Percentiles rank a stretch among this genome's conserved stretches.
These are phyloP conservation scores for Plenodomus lindquistii DNA, from an alignment of 2,329 filamentous ascomycete genomes.

Conservation along the genomic window DNA sequence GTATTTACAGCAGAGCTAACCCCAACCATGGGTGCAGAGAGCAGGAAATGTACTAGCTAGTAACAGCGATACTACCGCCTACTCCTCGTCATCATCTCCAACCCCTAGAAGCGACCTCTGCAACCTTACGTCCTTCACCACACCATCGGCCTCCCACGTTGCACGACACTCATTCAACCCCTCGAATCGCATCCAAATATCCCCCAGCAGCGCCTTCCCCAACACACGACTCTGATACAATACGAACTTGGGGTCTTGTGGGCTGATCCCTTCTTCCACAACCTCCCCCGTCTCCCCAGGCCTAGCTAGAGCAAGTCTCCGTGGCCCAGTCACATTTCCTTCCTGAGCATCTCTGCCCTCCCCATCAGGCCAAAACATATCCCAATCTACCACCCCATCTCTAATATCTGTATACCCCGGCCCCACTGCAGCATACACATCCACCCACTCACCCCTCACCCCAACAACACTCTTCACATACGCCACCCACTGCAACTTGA, in stretches of 20 bases:
- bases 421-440: slow-evolving; percentile 12
- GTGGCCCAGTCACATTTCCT: background rate
- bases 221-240: slow-evolving; percentile 19
- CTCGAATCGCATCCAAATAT: slow-evolving; percentile 12
- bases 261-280: background rate
- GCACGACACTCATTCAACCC: slow-evolving; percentile 11
- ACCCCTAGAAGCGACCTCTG: slow-evolving; percentile 7
- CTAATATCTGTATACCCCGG: slow-evolving; percentile 6
- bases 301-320: background rate
- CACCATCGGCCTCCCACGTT: slow-evolving; percentile 15
- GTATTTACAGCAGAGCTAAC: too few relatives aligned
- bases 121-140: slow-evolving; percentile 6
- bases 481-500: slow-evolving; percentile 13
- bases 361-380: slow-evolving; percentile 2
- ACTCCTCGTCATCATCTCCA: slow-evolving; percentile 1
- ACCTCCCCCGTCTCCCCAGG: background rate
- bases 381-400: slow-evolving; percentile 9
- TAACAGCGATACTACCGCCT: background rate
- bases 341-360: background rate
- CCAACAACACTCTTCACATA: slow-evolving; percentile 13
- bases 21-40: too few relatives aligned
- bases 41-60: too few relatives aligned
- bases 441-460: slow-evolving; percentile 17
- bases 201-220: slow-evolving; percentile 10
- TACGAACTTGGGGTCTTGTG: slow-evolving; percentile 10